Evolutionary conservation across 441 rosid genomes (phyloP).

Genomic region (Corymbia calophylla): DNA sequence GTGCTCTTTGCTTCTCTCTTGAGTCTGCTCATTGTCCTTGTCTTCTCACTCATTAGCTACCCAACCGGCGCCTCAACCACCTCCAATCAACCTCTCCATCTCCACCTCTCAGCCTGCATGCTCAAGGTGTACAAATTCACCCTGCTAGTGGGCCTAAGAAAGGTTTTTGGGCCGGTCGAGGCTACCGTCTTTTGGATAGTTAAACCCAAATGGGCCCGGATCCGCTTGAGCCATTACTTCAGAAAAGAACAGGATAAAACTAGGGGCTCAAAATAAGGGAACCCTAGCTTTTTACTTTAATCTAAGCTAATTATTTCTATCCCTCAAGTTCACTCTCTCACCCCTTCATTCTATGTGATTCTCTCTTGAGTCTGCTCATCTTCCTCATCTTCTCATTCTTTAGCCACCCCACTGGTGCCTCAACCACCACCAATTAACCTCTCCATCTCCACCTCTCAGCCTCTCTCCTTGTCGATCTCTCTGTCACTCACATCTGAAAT

Average conservation of each 20-base stretch:
- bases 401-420: not conserved
- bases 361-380: not conserved
- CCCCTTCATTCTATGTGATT: not conserved
- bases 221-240: not conserved
- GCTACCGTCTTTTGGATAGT: not conserved
- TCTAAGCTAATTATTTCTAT: not conserved
- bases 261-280: not conserved
- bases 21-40: not conserved
- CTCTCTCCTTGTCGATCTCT: not conserved
- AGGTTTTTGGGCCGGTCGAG: not conserved
- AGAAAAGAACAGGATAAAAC: not conserved
- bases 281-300: not conserved
- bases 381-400: not conserved
- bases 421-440: not conserved
- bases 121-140: not conserved
- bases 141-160: not conserved
- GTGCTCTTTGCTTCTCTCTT: not conserved
- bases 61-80: not conserved
- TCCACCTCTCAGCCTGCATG: not conserved
- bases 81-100: not conserved
- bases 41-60: not conserved
- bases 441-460: not conserved
- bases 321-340: not conserved
- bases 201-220: not conserved
- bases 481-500: not conserved